Conservation (phyloP, 805 yeast genomes). For the Candida broadrunensis region DNA sequence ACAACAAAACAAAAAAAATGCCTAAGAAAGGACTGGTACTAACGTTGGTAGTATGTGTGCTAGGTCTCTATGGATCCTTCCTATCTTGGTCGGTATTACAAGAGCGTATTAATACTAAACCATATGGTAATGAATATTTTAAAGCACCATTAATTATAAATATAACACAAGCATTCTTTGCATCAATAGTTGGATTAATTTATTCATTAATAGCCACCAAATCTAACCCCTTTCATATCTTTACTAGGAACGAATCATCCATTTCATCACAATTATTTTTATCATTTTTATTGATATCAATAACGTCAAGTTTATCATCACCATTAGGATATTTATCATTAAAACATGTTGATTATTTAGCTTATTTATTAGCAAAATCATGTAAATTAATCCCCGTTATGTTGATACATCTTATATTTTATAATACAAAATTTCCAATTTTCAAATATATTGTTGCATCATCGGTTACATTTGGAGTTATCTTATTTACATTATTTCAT, state of each 20-base stretch:
- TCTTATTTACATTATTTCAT: slow-evolving; percentile 64
- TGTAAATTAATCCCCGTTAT: slow-evolving; percentile 95
- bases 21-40: slow-evolving; percentile 15
- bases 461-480: slow-evolving; percentile 80
- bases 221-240: slow-evolving; percentile 22
- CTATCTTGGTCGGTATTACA: slow-evolving; percentile 91
- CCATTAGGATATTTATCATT: slow-evolving; percentile 81
- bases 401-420: slow-evolving; percentile 71
- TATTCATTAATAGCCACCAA: slow-evolving; percentile 45
- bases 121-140: slow-evolving; percentile 64
- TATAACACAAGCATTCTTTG: slow-evolving; percentile 69
- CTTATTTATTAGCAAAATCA: slow-evolving; percentile 83
- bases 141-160: slow-evolving; percentile 79
- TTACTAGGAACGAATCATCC: slow-evolving; percentile 26
- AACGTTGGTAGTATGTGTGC: slow-evolving; percentile 30
- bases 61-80: slow-evolving; percentile 83
- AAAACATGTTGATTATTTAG: slow-evolving; percentile 80
- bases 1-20: no score
- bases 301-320: slow-evolving; percentile 76
- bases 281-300: slow-evolving; percentile 52
- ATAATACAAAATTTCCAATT: slow-evolving; percentile 66
- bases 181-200: slow-evolving; percentile 61
- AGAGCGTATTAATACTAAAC: slow-evolving; percentile 77
- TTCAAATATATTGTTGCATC: slow-evolving; percentile 78
- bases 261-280: slow-evolving; percentile 17